These are phyloP conservation scores for Coemansia sp. DNA, from an alignment of 192 early-diverging fungal species.

Conservation along the genomic window DNA sequence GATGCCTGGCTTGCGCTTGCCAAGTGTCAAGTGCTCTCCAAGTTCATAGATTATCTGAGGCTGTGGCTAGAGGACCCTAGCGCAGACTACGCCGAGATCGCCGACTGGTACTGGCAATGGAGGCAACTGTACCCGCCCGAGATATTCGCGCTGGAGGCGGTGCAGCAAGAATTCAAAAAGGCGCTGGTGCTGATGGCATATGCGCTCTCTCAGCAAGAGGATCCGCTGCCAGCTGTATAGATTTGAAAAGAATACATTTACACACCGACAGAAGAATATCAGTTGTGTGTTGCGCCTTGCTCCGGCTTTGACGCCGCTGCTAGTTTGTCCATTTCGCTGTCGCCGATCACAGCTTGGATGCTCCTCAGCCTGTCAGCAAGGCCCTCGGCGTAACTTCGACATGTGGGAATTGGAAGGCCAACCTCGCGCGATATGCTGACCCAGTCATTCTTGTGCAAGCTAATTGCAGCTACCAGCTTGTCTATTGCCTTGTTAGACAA, in stretches of 20 bases:
- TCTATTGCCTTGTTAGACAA: conserved; percentile 17
- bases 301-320: not conserved
- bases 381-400: conserved; percentile 14
- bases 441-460: conserved; percentile 39
- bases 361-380: conserved; percentile 15
- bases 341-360: conserved; percentile 8
- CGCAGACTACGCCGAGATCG: conserved; percentile 46
- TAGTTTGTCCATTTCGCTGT: conserved; percentile 23
- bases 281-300: not conserved
- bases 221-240: not conserved
- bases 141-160: conserved; percentile 15
- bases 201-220: conserved; percentile 7
- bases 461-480: conserved; percentile 32
- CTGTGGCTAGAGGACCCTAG: conserved; percentile 36
- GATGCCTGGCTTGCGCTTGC: conserved; percentile 26
- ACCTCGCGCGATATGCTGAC: conserved; percentile 35
- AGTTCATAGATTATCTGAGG: conserved; percentile 31
- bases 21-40: conserved; percentile 12
- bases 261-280: not conserved
- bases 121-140: conserved; percentile 29
- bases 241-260: not conserved
- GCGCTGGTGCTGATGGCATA: conserved; percentile 37
- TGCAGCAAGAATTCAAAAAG: conserved; percentile 30
- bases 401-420: conserved; percentile 16
- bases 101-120: conserved; percentile 56